Evolutionary conservation across 2,329 filamentous ascomycete genomes (phyloP).

Genomic region (Cordyceps militaris): DNA sequence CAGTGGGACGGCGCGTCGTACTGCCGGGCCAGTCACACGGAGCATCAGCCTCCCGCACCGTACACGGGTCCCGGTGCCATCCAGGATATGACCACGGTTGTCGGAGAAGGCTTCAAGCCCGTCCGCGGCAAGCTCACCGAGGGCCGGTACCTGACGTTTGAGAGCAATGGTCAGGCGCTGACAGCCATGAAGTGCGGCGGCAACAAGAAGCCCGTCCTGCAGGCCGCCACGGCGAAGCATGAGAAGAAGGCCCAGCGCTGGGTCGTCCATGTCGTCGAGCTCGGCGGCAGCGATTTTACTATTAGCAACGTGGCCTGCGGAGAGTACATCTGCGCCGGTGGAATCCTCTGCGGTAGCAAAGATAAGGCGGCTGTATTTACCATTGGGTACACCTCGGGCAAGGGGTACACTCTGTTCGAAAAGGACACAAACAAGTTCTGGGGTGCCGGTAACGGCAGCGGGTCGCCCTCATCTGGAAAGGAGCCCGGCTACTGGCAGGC

Average conservation of each 20-base stretch:
- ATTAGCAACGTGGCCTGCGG: conserved; percentile 20
- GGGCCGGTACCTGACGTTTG: conserved; percentile 47
- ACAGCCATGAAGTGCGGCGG: conserved; percentile 22
- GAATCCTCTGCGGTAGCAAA: conserved; percentile 12
- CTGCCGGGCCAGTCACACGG: conserved; percentile 33
- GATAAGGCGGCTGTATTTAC: conserved; percentile 16
- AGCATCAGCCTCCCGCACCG: conserved; percentile 37
- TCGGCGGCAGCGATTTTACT: conserved; percentile 22
- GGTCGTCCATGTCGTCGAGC: conserved; percentile 36
- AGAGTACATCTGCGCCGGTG: conserved; percentile 17
- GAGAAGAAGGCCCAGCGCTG: conserved; percentile 38
- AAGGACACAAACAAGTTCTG: conserved; percentile 11
- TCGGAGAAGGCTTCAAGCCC: conserved; percentile 48
- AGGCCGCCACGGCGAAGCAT: conserved; percentile 28
- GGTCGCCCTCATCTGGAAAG: not conserved
- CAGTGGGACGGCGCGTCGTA: conserved; percentile 37
- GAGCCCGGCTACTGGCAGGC: conserved; percentile 6
- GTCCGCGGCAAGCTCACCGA: conserved; percentile 46
- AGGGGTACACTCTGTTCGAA: conserved; percentile 17
- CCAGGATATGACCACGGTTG: conserved; percentile 30
- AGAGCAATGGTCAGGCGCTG: conserved; percentile 37
- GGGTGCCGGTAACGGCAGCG: not conserved
- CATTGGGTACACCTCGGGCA: conserved; percentile 16
- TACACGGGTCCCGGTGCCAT: conserved; percentile 33
- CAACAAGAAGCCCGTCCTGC: conserved; percentile 17